These are phyloP conservation scores for Clonostachys chloroleuca DNA, from an alignment of 2,329 filamentous ascomycete species.

Conservation along the genomic window DNA sequence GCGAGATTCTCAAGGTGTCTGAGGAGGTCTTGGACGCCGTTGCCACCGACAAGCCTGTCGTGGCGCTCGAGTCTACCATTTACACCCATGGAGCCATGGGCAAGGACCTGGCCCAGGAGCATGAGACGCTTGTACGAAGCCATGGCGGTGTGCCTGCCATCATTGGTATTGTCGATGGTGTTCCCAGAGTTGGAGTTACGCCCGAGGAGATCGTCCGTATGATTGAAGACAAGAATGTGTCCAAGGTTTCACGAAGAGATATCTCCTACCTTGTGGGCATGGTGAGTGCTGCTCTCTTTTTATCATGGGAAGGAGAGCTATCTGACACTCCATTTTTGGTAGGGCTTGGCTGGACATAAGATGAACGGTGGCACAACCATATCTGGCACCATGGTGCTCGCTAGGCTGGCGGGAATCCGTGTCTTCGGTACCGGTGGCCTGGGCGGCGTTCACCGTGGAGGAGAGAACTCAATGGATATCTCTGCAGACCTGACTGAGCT, in stretches of 20 bases:
- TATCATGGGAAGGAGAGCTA: neutral
- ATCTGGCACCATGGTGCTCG: conserved; percentile 86
- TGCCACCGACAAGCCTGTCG: conserved; percentile 70
- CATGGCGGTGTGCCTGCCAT: conserved; percentile 87
- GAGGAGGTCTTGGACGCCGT: conserved; percentile 81
- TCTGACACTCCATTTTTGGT: conserved; percentile 4
- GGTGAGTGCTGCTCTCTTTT: conserved; percentile 39
- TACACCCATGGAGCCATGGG: conserved; percentile 92
- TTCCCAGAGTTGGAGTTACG: conserved; percentile 74
- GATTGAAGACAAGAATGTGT: conserved; percentile 61
- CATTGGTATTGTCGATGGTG: conserved; percentile 80
- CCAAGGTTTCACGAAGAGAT: conserved; percentile 85
- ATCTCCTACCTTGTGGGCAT: conserved; percentile 76
- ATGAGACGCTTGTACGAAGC: conserved; percentile 76
- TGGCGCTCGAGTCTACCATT: conserved; percentile 92
- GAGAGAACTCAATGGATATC: conserved; percentile 82
- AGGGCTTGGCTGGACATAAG: conserved; percentile 62
- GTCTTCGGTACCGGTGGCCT: conserved; percentile 94
- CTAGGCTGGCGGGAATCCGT: conserved; percentile 79
- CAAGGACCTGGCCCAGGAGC: conserved; percentile 67
- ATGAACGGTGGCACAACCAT: conserved; percentile 91
- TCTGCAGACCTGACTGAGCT: conserved; percentile 95
- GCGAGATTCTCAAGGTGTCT: conserved; percentile 57
- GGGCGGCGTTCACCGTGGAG: conserved; percentile 89
- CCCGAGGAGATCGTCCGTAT: conserved; percentile 71